Evolutionary conservation across 345 rosid species (phyloP), one percentile per base, ranked within the genome.

Genomic region (Punica granatum): DNA sequence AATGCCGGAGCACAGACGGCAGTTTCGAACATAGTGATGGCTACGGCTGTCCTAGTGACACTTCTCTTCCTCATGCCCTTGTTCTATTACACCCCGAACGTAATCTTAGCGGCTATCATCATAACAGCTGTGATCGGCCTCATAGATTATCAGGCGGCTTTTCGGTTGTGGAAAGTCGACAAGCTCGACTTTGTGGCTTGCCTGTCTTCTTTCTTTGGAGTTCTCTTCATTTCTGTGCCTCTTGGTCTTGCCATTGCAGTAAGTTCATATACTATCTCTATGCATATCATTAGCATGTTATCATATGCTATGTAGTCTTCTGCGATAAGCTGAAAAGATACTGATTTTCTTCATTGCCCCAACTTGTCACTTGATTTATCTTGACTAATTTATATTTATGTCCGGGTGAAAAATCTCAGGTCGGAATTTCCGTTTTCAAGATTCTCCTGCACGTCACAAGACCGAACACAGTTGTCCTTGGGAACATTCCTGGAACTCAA

Each of bases 131-230:
- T 92, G 73, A 83, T 86, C 31, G 99, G 98, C 13, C 90, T 95
- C 42, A 86, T 95, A 8, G 97, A 95, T 74, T 86, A 85, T 73
- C 82, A 74, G 68, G 86, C 87, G 4, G 97, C 93, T 34, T 73
- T 70, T 72, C 76, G 64, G 59, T 66, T 92, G 66, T 95, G 92
- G 90, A 95, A 92, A 77, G 90, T 95, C 14, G 98, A 95, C 82
- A 92, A 95, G 72, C 90, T 95, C 25, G 99, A 95, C 74, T 95
- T 95, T 80, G 26, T 95, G 59, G 89, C 98, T 64, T 92, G 98
- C 56, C 3, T 84, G 67, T 85, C 84, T 72, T 85, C 99, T 71
- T 95, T 95, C 81, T 81, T 95, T 23, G 99, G 99, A 0, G 98
- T 95, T 44, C 97, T 95, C 69, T 85, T 92, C 81, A 80, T 95